Base-by-base conservation (phyloP, 495 filamentous ascomycete species). In the Penicillium lagena region DNA sequence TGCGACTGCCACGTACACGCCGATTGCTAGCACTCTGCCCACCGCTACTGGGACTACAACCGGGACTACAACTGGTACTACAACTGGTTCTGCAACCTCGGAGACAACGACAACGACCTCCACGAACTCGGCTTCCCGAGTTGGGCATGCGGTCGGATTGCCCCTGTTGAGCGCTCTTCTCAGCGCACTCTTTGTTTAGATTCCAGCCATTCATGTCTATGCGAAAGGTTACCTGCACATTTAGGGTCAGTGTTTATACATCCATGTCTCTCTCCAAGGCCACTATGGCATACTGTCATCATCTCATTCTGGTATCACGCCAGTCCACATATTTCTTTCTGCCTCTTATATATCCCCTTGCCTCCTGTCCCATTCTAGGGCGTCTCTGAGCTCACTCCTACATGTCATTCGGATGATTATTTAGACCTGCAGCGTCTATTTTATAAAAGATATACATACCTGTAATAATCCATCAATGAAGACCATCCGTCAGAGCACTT, bases 371-470 rank as follows among this genome's bases (percentile, higher is more conserved):
- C 10, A 34, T 34, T 34, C 32, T 39, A 11, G 38, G 38, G 37
- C 36, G 37, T 40, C 40, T 35, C 31, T 33, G 15, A 35, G 13
- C 8, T 39, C 37, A 35, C 35, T 49, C 36, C 34, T 22, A 41
- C 35, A 39, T 40, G 39, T 13, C 14, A 31, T 36, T 36, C 35
- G 35, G 10, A 22, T 6, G n/a, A 29, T 12, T 36, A 43, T 49
- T 36, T 43, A 49, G 46, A 38, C 40, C 36, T 49, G 30, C 40
- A 57, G 45, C 63, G 60, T 42, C 40, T 4, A 22, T 22, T 22
- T 39, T 37, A 9, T 28, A 8, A 37, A n/a, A 7, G 2, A 28
- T 11, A 40, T 9, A 46, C 27, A 34, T 35, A 42, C 9, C 12
- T 22, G 22, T 22, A 22, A 22, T 22, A 22, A 33, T 17, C 29